Conservation (phyloP, 495 filamentous ascomycete species). For the Neurospora sp. region DNA sequence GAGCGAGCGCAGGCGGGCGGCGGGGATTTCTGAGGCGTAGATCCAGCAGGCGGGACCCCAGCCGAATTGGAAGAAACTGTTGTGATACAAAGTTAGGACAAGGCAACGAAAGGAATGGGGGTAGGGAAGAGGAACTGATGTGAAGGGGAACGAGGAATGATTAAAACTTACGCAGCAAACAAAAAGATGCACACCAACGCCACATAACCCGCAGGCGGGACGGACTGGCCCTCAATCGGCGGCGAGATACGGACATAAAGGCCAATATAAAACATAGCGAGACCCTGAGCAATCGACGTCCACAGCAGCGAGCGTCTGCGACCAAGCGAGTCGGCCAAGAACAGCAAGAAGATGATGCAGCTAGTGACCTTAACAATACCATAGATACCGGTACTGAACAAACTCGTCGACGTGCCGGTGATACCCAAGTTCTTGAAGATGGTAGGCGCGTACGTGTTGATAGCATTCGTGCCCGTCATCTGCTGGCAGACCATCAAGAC, state of each 20-base stretch:
- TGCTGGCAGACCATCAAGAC: constrained; percentile 39
- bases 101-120: neutral
- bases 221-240: constrained; percentile 35
- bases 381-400: constrained; percentile 43
- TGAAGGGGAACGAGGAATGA: neutral
- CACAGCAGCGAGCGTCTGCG: constrained; percentile 60
- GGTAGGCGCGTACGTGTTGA: constrained; percentile 44
- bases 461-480: constrained; percentile 34
- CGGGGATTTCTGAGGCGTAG: constrained; percentile 64
- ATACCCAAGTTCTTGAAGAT: constrained; percentile 42
- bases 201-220: constrained; percentile 46
- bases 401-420: constrained; percentile 31
- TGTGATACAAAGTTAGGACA: neutral
- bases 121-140: neutral
- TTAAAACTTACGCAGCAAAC: constrained; percentile 44
- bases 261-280: constrained; percentile 73
- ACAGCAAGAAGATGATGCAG: constrained; percentile 36
- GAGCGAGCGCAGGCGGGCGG: constrained; percentile 57
- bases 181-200: constrained; percentile 63
- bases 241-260: constrained; percentile 67
- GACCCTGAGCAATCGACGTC: constrained; percentile 59
- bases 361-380: constrained; percentile 38
- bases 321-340: constrained; percentile 55
- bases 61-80: constrained; percentile 61
- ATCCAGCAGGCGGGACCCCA: constrained; percentile 79